Evolutionary conservation across 2,329 filamentous ascomycete species (phyloP), one percentile per base, ranked within the genome.

Genomic region (Kalaharituber pfeilii): DNA sequence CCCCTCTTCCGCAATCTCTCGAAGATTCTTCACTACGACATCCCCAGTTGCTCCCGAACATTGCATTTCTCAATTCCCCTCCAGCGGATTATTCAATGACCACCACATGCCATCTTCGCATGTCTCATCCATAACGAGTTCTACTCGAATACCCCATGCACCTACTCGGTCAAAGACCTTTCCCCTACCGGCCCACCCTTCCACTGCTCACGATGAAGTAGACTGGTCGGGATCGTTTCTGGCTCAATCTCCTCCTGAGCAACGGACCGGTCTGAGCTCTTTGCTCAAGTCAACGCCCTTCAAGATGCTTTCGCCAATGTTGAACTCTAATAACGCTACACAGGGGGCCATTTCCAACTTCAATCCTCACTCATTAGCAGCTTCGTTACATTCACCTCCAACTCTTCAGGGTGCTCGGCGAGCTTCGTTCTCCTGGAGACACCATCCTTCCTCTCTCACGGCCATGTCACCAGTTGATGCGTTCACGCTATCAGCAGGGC

Each of bases 381-480:
- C 24, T 5, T 18, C 27, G 9, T 28, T 25, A 29, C 47, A 50
- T 50, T 28, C 47, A 18, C 15, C 24, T 9, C 47, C 24, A 28
- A 11, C 20, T 3, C 26, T 50, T 5, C 47, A 15, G n/a, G 11
- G 13, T 9, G 13, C 13, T 26, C 24, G 47, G 22, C 47, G 8
- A 3, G 28, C 47, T n/a, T 50, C 47, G 3, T 22, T 47, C n/a
- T 15, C 42, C 15, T 5, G 42, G 42, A 25, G 26, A 4, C 13
- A 18, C 8, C 47, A 28, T 29, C 47, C 15, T 15, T 22, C 47
- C 6, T 22, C 47, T 1, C 2, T 50, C 9, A 3, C 47, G 6
- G 47, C 25, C 28, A n/a, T n/a, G n/a, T n/a, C n/a, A n/a, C n/a
- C n/a, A n/a, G 24, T 49, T 15, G 47, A 50, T 50, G 25, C 47